Evolutionary conservation across 1,284 basidiomycete species (phyloP).

Genomic region (Leccinum pachyderme): DNA sequence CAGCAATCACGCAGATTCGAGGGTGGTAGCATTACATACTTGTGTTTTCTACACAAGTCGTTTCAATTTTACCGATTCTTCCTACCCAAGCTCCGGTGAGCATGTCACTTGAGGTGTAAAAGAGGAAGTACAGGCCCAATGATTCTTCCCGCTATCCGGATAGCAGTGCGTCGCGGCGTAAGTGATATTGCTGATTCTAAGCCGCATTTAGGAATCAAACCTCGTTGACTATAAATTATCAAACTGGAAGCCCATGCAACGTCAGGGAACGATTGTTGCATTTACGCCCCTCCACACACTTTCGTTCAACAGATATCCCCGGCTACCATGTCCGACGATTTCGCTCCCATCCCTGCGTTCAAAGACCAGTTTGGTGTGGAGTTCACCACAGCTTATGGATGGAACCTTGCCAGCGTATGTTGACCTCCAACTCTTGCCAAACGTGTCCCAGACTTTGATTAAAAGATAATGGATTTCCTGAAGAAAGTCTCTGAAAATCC

Average conservation of each 20-base stretch:
- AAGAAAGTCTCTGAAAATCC: neutral
- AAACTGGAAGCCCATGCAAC: neutral
- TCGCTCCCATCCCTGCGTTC: neutral
- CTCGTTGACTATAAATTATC: neutral
- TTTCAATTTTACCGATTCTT: neutral
- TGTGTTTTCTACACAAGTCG: neutral
- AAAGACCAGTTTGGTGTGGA: neutral
- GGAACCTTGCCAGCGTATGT: neutral
- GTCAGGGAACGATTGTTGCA: neutral
- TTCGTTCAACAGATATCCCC: neutral
- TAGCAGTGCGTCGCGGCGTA: neutral
- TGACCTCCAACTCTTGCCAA: neutral
- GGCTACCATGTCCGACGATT: neutral
- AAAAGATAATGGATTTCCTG: neutral
- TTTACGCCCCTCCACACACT: neutral
- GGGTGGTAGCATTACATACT: neutral
- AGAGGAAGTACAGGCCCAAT: neutral
- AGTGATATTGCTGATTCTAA: neutral
- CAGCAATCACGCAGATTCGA: neutral
- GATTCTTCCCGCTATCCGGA: neutral
- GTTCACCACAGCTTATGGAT: neutral
- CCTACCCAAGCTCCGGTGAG: neutral
- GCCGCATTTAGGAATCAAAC: neutral
- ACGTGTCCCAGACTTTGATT: neutral
- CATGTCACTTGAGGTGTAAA: neutral